Evolutionary conservation across 2,329 filamentous ascomycete genomes (phyloP), one percentile per base, ranked within the genome.

Genomic region (Aspergillus flavus): DNA sequence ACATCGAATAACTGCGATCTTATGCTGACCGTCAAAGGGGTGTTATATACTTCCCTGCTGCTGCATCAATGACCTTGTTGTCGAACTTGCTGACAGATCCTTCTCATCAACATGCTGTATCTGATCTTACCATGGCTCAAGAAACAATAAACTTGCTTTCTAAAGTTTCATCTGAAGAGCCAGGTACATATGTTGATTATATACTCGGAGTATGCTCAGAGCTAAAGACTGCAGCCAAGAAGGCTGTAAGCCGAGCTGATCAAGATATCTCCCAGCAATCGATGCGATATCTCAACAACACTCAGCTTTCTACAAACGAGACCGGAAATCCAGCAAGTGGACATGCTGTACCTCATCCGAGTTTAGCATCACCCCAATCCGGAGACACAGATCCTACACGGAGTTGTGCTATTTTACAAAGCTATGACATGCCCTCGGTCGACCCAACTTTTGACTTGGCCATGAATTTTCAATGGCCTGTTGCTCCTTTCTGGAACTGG

Each of bases 401-500:
- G 2, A 6, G 12, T 10, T 23, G 19, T 54, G 10, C n/a, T 23
- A n/a, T 54, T 12, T 3, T 26, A 21, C 52, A 36, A 23, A 23
- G 16, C 2, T n/a, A 30, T 26, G 58, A 46, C 9, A 43, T 59
- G 7, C 32, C 46, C 6, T 28, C 30, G 26, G 16, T 56, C 43
- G 57, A 61, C 58, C 6, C 23, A 36, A 26, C 46, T 6, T 14
- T 16, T 16, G 28, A 61, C 41, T 45, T 53, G 16, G 32, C 46
- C 16, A 36, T 61, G 50, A 58, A 65, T 30, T 52, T 52, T 34
- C 64, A 62, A 53, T 60, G 57, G 57, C 60, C 61, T 21, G 41
- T 61, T 46, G 59, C 59, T 3, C 64, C 57, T 10, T 67, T 67
- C 39, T 67, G 65, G 64, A 66, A 64, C n/a, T 66, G 59, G 54